Evolutionary conservation across 2,329 filamentous ascomycete genomes (phyloP).

Genomic region (Neobulgaria alba): DNA sequence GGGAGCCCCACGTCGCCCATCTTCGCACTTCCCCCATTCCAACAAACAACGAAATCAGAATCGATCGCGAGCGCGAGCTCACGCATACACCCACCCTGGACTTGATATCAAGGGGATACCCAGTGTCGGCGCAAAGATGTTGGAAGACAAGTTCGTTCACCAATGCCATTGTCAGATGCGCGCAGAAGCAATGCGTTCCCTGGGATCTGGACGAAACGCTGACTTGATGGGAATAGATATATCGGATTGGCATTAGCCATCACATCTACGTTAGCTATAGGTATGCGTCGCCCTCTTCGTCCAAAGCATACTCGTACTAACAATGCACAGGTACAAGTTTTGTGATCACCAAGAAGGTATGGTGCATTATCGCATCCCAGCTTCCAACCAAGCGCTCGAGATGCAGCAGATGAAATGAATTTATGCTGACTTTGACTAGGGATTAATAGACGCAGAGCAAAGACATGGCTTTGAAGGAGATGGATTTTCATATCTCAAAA

Average conservation of each 20-base stretch:
- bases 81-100: conserved; percentile 16
- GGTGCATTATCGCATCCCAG: conserved; percentile 18
- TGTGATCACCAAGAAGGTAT: conserved; percentile 96
- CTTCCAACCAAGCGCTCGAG: not conserved
- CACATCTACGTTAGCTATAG: conserved; percentile 66
- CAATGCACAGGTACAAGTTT: conserved; percentile 83
- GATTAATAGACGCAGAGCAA: conserved; percentile 83
- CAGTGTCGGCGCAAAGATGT: conserved; percentile 26
- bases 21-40: not conserved
- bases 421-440: conserved; percentile 40
- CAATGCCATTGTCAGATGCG: conserved; percentile 1
- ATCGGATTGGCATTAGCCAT: conserved; percentile 70
- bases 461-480: conserved; percentile 94
- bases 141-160: conserved; percentile 38
- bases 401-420: not conserved
- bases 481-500: conserved; percentile 87
- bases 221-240: conserved; percentile 45
- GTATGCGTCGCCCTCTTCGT: conserved; percentile 48
- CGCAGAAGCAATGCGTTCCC: conserved; percentile 3
- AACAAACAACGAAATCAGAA: not conserved
- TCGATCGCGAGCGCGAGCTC: conserved; percentile 21
- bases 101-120: conserved; percentile 15
- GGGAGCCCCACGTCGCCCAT: conserved; percentile 4
- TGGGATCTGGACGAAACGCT: conserved; percentile 11
- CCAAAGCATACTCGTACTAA: too few species aligned